Conservation (phyloP, 495 filamentous ascomycete species). For the Penicillium manginii region DNA sequence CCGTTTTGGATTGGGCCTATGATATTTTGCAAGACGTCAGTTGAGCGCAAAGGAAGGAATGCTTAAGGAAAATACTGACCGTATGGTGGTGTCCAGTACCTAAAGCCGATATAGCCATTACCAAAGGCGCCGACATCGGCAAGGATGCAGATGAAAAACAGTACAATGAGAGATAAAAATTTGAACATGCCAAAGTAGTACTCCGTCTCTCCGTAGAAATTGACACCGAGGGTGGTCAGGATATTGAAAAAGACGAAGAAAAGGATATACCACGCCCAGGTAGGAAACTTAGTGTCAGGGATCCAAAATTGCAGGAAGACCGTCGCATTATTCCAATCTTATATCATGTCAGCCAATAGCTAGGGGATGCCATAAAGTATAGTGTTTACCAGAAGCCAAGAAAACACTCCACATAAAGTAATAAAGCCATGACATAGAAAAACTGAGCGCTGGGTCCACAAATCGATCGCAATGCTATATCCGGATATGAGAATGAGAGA, state of each 20-base stretch:
- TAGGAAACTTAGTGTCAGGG: not conserved
- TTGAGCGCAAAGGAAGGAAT: too few species aligned
- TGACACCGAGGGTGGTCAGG: slow-evolving; percentile 2
- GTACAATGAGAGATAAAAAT: slow-evolving; percentile 2
- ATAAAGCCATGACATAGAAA: not conserved
- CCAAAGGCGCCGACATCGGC: not conserved
- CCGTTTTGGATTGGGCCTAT: not conserved
- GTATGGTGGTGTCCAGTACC: not conserved
- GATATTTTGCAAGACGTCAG: not conserved
- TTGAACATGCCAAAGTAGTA: slow-evolving; percentile 12
- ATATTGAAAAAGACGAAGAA: not conserved
- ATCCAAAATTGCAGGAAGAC: not conserved
- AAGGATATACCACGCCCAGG: not conserved
- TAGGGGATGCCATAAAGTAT: not conserved
- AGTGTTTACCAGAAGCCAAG: not conserved
- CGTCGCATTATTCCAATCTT: not conserved
- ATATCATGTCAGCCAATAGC: not conserved
- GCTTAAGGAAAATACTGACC: not conserved
- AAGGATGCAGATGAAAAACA: slow-evolving; percentile 5
- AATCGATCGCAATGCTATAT: not conserved
- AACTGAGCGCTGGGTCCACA: not conserved
- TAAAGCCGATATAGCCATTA: not conserved
- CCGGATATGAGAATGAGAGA: not conserved
- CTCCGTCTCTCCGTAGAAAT: slow-evolving; percentile 7
- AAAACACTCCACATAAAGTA: not conserved